Evolutionary conservation across 176 grass and related monocot genomes (phyloP), one percentile per base, ranked within the genome.

Genomic region (Zoysia japonica): DNA sequence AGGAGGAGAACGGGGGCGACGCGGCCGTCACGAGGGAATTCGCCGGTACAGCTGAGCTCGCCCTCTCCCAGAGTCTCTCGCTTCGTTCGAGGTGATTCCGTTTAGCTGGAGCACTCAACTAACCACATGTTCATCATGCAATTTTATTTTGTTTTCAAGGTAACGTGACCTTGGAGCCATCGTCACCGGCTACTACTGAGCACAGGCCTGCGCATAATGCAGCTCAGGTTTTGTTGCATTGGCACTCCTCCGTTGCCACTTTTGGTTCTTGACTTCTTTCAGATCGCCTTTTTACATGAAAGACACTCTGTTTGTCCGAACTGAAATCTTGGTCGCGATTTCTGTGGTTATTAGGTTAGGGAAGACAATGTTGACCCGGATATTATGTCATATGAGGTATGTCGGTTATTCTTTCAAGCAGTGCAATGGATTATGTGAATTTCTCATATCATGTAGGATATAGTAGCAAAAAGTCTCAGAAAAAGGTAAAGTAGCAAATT

Each of bases 371-470:
- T 93, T 70, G 83, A 98, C 70, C 88, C 90, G 2, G 92, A 93
- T 85, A 72, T 83, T 45, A 98, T 98, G 96, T 81, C 96, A 61
- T 95, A 95, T 19, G 92, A 98, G 96, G 96, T 92, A 80, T 64
- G 67, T 39, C 6, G 55, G 4, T 17, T 65, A 15, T 76, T 66
- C 3, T 84, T 59, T 75, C 71, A 7, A 49, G 17, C 7, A 62
- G 53, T 55, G 17, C 28, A 80, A 84, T 0, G 48, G 74, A 43
- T 61, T 1, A 51, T 38, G 4, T 38, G 36, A 44, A 68, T 12
- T 51, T 83, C 60, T 59, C 1, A 14, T 66, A 46, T 44, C 11
- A 40, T 40, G 45, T n/a, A 56, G 15, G 16, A 39, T 72, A 55
- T 43, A 45, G 12, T 51, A 70, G 37, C 47, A 44, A 54, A 53